Evolutionary conservation across 2,329 filamentous ascomycete species (phyloP).

Genomic region (Penicillium sp.): DNA sequence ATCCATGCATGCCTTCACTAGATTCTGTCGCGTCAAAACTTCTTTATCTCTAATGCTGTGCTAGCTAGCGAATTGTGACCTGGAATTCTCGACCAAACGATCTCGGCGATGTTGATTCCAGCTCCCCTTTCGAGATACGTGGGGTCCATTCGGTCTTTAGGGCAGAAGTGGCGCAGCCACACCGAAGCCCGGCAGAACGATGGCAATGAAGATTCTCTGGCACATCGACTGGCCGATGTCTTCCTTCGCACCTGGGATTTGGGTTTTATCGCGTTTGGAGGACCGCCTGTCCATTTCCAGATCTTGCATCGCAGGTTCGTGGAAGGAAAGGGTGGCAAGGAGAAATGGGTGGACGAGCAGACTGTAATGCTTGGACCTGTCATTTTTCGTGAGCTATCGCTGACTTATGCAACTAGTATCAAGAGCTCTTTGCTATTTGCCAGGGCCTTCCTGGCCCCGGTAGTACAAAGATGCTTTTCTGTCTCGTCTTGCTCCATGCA

Average conservation of each 20-base stretch:
- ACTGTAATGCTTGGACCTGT: constrained; percentile 49
- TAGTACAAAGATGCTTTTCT: constrained; percentile 72
- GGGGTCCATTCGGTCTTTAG: constrained; percentile 3
- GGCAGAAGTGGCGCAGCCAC: constrained; percentile 7
- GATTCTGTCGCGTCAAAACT: not conserved
- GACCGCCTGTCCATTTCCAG: constrained; percentile 70
- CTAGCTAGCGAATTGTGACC: not conserved
- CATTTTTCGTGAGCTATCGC: too few species aligned
- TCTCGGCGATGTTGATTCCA: constrained; percentile 1
- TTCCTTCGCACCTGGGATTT: constrained; percentile 57
- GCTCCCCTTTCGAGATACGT: constrained; percentile 6
- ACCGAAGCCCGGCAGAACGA: not conserved
- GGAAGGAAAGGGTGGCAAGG: constrained; percentile 44
- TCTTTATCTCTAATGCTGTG: not conserved
- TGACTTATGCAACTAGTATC: constrained; percentile 54
- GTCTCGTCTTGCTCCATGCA: constrained; percentile 64
- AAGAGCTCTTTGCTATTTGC: constrained; percentile 70
- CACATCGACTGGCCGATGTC: constrained; percentile 30
- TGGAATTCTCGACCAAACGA: not conserved
- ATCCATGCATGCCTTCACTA: not conserved
- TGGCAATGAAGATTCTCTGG: not conserved
- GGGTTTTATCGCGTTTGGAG: constrained; percentile 67
- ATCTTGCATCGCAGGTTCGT: constrained; percentile 67
- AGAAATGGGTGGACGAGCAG: constrained; percentile 69
- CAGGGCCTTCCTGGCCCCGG: constrained; percentile 69